A percentile compares a stretch with the other conserved stretches of the same genome.
Conservation (phyloP, 306 rosid genomes). For the Cajanus cajan region DNA sequence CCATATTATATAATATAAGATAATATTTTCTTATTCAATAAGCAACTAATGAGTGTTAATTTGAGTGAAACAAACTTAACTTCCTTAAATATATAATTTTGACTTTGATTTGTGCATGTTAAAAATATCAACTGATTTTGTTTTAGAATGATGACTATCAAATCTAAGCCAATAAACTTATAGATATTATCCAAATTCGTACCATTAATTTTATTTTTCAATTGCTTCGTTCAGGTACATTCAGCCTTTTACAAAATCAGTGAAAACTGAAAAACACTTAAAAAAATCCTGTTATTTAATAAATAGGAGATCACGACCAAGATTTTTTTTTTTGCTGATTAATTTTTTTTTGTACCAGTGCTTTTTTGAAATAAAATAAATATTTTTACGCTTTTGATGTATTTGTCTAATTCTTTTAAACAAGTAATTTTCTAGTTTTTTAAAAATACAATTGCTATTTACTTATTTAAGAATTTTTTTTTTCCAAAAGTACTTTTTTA, state of each 20-base stretch:
- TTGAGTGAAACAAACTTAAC: background rate
- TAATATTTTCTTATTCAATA: background rate
- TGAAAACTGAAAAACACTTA: background rate
- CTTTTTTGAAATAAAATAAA: too few relatives aligned
- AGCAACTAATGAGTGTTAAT: background rate
- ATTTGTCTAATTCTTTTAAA: too few relatives aligned
- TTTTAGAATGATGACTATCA: background rate
- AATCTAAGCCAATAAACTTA: background rate
- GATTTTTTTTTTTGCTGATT: too few relatives aligned
- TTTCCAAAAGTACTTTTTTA: too few relatives aligned
- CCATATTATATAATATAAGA: background rate
- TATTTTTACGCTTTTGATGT: too few relatives aligned
- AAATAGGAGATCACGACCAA: background rate
- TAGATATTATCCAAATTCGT: background rate
- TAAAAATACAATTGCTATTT: too few relatives aligned
- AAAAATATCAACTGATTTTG: background rate
- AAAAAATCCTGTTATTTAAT: background rate
- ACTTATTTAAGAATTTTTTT: too few relatives aligned
- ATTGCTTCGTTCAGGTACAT: background rate
- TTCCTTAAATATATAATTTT: background rate
- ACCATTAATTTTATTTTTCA: background rate
- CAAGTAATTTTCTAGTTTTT: too few relatives aligned
- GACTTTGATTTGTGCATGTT: background rate
- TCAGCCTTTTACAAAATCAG: background rate
- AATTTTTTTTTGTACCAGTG: too few relatives aligned